A percentile compares a stretch with the other conserved stretches of the same genome.
Conservation (phyloP, 148 eudicot genomes). For the Oxyria digyna region DNA sequence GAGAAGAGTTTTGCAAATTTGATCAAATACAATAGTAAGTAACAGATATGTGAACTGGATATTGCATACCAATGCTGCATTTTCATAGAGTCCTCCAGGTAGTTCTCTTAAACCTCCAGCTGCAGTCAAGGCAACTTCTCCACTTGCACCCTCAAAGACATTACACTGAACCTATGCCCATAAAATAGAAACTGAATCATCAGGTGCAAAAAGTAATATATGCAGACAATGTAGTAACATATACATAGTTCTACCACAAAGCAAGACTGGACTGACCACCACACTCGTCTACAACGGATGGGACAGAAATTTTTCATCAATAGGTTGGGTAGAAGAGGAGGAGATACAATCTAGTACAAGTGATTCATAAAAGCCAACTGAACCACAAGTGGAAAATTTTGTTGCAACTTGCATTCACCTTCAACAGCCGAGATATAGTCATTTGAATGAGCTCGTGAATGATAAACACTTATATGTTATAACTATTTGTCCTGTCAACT, state of each 20-base stretch:
- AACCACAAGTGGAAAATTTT: neutral
- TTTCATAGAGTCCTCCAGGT: constrained; percentile 60
- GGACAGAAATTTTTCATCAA: neutral
- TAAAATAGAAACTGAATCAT: constrained; percentile 7
- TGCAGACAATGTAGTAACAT: neutral
- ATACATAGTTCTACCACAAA: neutral
- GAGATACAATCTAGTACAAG: neutral
- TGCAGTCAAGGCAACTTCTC: constrained; percentile 75
- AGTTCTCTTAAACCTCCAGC: constrained; percentile 81
- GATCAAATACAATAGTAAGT: neutral
- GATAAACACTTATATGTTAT: neutral
- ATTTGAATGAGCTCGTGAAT: neutral
- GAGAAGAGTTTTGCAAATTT: neutral
- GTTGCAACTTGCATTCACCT: neutral
- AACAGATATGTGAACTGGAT: neutral
- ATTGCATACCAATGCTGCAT: constrained; percentile 74
- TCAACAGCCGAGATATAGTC: neutral
- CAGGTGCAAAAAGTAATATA: neutral
- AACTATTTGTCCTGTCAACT: neutral
- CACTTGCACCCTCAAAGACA: constrained; percentile 82
- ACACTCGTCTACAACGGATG: neutral
- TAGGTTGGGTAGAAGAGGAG: neutral
- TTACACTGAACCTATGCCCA: constrained; percentile 60
- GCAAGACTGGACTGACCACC: neutral
- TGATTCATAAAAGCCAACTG: neutral